Conservation (phyloP, 1,284 basidiomycete species). For the Ceratobasidium sp. region DNA sequence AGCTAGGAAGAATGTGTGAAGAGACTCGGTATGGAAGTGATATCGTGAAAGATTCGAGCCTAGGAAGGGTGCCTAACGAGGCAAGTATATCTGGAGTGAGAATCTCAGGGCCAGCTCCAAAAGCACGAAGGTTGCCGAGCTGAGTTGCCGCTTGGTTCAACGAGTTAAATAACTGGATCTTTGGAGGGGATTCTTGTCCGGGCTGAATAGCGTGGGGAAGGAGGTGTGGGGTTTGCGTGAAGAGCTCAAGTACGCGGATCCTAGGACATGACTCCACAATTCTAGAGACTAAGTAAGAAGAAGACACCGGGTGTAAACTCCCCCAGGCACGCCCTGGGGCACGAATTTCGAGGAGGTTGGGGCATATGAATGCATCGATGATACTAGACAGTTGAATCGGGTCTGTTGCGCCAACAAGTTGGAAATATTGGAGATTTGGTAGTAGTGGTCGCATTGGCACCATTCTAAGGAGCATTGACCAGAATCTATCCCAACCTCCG, state of each 20-base stretch:
- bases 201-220: neutral
- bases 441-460: neutral
- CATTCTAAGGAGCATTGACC: neutral
- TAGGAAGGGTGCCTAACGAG: slow-evolving; percentile 5
- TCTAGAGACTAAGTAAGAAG: neutral
- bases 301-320: neutral
- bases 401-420: neutral
- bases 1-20: neutral
- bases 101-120: neutral
- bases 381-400: neutral
- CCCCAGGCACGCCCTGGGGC: neutral
- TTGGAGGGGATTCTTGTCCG: neutral
- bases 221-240: neutral
- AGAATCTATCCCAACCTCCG: neutral
- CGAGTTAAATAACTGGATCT: neutral
- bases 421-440: neutral
- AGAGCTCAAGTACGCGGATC: neutral
- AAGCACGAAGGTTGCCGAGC: neutral
- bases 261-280: neutral
- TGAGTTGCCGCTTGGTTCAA: neutral
- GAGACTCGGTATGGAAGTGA: neutral
- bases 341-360: neutral
- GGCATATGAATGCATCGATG: neutral
- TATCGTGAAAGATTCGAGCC: neutral
- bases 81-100: neutral